Conservation (phyloP, 257 asterid species). For the Plantago ovata region DNA sequence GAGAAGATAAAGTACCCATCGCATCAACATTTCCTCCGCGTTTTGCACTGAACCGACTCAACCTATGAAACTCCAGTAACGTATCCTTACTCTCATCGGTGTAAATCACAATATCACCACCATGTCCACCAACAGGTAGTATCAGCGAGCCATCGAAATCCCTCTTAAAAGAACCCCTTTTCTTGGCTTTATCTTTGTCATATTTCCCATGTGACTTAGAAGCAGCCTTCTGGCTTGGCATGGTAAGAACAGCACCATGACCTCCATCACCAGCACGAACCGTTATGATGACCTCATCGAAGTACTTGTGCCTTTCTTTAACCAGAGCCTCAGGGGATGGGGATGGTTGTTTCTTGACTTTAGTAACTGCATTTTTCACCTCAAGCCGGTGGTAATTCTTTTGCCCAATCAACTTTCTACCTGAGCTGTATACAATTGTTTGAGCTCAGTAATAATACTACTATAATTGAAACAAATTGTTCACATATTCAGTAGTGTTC, state of each 20-base stretch:
- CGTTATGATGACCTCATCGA: slow-evolving; percentile 75
- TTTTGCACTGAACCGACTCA: slow-evolving; percentile 62
- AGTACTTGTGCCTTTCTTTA: slow-evolving; percentile 77
- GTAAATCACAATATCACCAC: slow-evolving; percentile 79
- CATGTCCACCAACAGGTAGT: slow-evolving; percentile 89
- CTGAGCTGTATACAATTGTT: slow-evolving; percentile 19
- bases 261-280: slow-evolving; percentile 98
- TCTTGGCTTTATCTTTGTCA: slow-evolving; percentile 56
- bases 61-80: slow-evolving; percentile 71
- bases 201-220: slow-evolving; percentile 49
- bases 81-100: slow-evolving; percentile 84
- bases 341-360: slow-evolving; percentile 45
- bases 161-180: slow-evolving; percentile 53
- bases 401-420: slow-evolving; percentile 19
- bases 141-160: slow-evolving; percentile 89
- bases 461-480: not conserved
- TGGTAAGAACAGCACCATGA: slow-evolving; percentile 66
- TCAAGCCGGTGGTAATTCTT: slow-evolving; percentile 23
- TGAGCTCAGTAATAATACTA: slow-evolving; percentile 7
- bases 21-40: slow-evolving; percentile 96
- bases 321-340: slow-evolving; percentile 50
- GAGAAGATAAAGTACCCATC: slow-evolving; percentile 85
- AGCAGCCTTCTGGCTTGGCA: slow-evolving; percentile 50
- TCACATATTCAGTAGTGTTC: not conserved
- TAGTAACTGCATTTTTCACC: slow-evolving; percentile 38